phyloP scores from a whole-genome alignment of 768 basidiomycete genomes.

The Tylopilus intermedius region DNA sequence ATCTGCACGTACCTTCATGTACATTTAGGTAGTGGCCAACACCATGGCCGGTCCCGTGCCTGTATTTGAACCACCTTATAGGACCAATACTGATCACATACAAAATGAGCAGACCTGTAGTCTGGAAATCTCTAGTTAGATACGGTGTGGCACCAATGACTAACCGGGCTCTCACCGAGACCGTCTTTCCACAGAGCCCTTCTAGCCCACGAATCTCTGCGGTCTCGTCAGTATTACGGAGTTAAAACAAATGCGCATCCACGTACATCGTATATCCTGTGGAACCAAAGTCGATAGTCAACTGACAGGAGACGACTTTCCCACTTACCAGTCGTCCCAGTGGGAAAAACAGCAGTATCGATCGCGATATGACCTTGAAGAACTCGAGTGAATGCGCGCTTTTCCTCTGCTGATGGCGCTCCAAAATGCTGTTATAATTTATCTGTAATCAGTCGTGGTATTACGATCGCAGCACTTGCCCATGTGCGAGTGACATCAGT shows the following conservation, averaged over 20 bases:
- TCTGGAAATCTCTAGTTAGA: slow-evolving; percentile 32
- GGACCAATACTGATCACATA: background rate
- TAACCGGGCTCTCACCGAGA: slow-evolving; percentile 46
- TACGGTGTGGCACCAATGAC: background rate
- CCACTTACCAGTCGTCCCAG: slow-evolving; percentile 62
- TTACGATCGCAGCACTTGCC: slow-evolving; percentile 39
- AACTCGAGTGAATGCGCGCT: slow-evolving; percentile 85
- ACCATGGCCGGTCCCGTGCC: slow-evolving; percentile 93
- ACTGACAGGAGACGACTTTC: background rate
- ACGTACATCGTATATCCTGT: slow-evolving; percentile 55
- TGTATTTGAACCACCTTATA: slow-evolving; percentile 23
- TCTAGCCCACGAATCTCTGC: slow-evolving; percentile 77
- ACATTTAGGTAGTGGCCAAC: slow-evolving; percentile 94
- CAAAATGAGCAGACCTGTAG: slow-evolving; percentile 42
- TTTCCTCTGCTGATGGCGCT: slow-evolving; percentile 75
- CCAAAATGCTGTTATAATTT: slow-evolving; percentile 72
- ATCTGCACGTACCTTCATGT: slow-evolving; percentile 55
- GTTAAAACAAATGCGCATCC: background rate
- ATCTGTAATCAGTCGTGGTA: background rate
- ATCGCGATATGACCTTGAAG: slow-evolving; percentile 89
- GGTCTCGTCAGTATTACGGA: background rate
- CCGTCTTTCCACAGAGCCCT: slow-evolving; percentile 82
- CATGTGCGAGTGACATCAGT: slow-evolving; percentile 92
- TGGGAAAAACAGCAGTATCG: slow-evolving; percentile 79
- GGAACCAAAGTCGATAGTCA: background rate